Evolutionary conservation across 2,329 filamentous ascomycete species (phyloP), one percentile per base, ranked within the genome.

Genomic region (Stagonosporopsis vannaccii): DNA sequence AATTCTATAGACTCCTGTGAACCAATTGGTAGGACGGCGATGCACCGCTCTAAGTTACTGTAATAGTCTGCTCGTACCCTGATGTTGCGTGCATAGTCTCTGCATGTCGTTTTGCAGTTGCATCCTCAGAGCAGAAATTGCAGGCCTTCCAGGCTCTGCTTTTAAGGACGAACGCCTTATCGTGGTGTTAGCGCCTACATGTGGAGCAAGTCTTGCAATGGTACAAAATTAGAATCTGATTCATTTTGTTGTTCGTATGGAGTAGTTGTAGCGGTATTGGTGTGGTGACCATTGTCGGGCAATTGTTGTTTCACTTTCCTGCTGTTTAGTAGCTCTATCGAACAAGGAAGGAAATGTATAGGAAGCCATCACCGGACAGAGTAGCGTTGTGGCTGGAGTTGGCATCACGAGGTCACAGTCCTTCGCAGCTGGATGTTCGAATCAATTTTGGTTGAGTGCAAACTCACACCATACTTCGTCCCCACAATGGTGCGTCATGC

Each of bases 111-210:
- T 42, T 22, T 13, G 13, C 6, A 6, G 13, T 17, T 2, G 3
- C 4, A 3, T 28, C 36, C 4, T 13, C 20, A 12, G 51, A 47
- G 37, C 51, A 48, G 7, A 22, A 3, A 7, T 37, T 54, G 23
- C 51, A 54, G 20, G 43, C 30, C 19, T 42, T 43, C 43, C 43
- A 54, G 5, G 13, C 20, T 13, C 23, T 43, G 5, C 23, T 37
- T 22, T 35, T 35, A 17, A 43, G 51, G 17, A 36, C 8, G 15
- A 48, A 54, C 2, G 9, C 19, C 12, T 41, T 13, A 11, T 25
- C 13, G 13, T 12, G 13, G 15, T 6, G 6, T 2, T 7, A 2
- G 9, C n/a, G 19, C 11, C 12, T 37, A 33, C 45, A 48, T n/a
- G 4, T 4, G 12, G 35, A 39, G 35, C 35, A 48, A 8, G 17